These are phyloP conservation scores for Zasmidium cellare DNA, from an alignment of 2,329 filamentous ascomycete species.

Conservation along the genomic window DNA sequence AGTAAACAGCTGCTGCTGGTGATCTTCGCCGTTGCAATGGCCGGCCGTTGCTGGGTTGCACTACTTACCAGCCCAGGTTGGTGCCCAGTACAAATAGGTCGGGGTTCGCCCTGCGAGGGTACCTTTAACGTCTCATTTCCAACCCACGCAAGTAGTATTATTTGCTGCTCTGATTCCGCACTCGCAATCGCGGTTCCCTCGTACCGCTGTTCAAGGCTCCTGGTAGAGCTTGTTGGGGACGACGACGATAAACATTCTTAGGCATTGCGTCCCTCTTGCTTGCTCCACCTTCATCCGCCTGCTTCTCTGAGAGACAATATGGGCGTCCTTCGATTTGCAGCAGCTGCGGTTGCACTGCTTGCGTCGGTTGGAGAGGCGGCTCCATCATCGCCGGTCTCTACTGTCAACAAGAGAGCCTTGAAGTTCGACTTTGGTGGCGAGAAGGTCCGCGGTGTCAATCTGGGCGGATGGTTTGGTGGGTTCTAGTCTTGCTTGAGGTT, in stretches of 20 bases:
- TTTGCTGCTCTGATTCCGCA: neutral
- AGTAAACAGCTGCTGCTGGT: too few relatives aligned
- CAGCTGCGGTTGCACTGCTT: slow-evolving; percentile 27
- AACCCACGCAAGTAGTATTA: neutral
- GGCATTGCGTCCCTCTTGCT: neutral
- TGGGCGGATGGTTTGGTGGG: slow-evolving; percentile 58
- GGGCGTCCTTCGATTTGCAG: slow-evolving; percentile 21
- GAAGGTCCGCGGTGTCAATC: slow-evolving; percentile 64
- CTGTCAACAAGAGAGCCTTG: slow-evolving; percentile 17
- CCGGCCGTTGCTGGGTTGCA: too few relatives aligned
- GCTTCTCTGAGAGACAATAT: slow-evolving; percentile 13
- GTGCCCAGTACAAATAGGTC: neutral
- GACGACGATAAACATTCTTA: neutral
- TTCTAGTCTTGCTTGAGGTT: neutral
- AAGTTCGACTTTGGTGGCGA: slow-evolving; percentile 54
- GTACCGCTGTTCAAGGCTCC: neutral
- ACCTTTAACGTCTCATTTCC: neutral
- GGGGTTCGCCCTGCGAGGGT: neutral
- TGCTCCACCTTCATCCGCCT: neutral
- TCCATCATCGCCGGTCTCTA: slow-evolving; percentile 22
- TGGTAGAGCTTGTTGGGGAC: slow-evolving; percentile 8
- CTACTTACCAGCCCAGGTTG: neutral
- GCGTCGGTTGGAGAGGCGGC: slow-evolving; percentile 22
- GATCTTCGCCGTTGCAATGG: neutral
- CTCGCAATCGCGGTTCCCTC: too few relatives aligned